Evolutionary conservation across 441 rosid species (phyloP).

Genomic region (Euphorbia corollata): DNA sequence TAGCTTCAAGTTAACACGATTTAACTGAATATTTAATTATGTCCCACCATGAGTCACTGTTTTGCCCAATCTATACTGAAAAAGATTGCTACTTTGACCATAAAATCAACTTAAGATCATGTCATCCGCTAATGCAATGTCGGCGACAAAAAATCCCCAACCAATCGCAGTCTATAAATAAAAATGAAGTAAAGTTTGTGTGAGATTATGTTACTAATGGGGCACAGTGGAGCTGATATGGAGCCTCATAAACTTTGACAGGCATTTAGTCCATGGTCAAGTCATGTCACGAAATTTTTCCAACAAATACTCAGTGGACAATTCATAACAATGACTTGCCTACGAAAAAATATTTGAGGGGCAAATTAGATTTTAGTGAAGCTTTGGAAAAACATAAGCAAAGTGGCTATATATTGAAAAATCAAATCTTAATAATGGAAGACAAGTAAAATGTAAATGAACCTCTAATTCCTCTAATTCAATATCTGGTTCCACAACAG

Average conservation of each 20-base stretch:
- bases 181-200: background rate
- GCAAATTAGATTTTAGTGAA: background rate
- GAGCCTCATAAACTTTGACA: background rate
- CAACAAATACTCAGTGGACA: background rate
- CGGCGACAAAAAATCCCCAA: background rate
- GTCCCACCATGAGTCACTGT: background rate
- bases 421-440: conserved; percentile 6
- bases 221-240: background rate
- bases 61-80: background rate
- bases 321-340: background rate
- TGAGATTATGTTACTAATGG: background rate
- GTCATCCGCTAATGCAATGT: background rate
- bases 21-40: background rate
- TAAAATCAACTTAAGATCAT: background rate
- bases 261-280: background rate
- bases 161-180: background rate
- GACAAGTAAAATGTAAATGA: conserved; percentile 15
- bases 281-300: background rate
- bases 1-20: background rate
- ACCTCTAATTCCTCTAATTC: conserved; percentile 97
- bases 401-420: background rate
- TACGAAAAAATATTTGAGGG: background rate
- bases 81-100: background rate
- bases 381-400: background rate
- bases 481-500: conserved; percentile 62